Evolutionary conservation across 345 rosid species (phyloP).

Genomic region (Passiflora organensis): DNA sequence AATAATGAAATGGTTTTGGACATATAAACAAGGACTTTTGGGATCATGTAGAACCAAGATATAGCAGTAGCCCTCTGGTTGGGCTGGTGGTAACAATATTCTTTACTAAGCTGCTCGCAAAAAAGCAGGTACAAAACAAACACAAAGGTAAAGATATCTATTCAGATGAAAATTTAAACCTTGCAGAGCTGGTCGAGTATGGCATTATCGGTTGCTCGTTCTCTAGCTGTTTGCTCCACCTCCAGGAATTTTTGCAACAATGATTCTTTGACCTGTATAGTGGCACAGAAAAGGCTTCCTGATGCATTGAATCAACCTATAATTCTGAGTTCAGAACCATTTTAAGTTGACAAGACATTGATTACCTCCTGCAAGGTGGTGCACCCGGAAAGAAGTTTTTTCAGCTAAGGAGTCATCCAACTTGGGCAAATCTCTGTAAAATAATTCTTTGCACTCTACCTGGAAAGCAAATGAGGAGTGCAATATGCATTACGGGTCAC

Average conservation of each 20-base stretch:
- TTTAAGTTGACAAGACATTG: neutral
- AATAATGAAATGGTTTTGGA: no score
- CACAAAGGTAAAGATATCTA: neutral
- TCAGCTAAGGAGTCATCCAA: conserved; percentile 81
- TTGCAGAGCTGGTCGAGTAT: conserved; percentile 78
- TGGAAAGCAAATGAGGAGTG: conserved; percentile 11
- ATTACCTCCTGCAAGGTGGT: conserved; percentile 66
- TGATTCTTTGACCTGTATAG: conserved; percentile 65
- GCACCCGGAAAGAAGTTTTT: conserved; percentile 77
- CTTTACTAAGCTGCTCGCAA: neutral
- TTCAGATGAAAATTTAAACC: conserved; percentile 33
- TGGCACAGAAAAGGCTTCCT: conserved; percentile 13
- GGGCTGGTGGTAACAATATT: no score
- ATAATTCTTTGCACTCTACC: conserved; percentile 86
- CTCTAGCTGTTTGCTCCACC: conserved; percentile 70
- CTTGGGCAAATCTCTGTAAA: conserved; percentile 71
- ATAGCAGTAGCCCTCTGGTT: no score
- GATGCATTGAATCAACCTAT: neutral
- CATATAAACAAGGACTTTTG: neutral
- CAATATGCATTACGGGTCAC: no score
- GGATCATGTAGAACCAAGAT: no score
- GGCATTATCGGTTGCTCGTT: conserved; percentile 92
- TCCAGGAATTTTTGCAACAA: conserved; percentile 66
- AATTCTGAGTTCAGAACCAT: neutral
- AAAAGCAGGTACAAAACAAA: neutral